These are phyloP conservation scores for Trichoderma parareesei DNA, from an alignment of 495 filamentous ascomycete species.

Conservation along the genomic window DNA sequence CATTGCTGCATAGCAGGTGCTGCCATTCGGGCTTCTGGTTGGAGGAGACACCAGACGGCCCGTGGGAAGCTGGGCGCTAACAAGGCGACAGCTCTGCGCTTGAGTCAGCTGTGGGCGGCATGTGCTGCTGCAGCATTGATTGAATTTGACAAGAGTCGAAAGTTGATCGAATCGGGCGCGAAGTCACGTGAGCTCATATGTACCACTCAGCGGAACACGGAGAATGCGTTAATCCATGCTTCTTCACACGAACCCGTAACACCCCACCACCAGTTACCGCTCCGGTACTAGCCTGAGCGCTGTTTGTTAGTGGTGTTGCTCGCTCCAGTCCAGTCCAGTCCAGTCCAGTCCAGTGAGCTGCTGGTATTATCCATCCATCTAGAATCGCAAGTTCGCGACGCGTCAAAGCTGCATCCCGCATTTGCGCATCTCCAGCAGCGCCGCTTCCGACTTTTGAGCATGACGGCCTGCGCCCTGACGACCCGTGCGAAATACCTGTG, in stretches of 20 bases:
- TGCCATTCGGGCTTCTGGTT: not conserved
- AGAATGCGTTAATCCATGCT: too few relatives aligned
- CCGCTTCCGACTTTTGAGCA: not conserved
- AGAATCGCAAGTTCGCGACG: slow-evolving; percentile 3
- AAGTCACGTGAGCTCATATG: not conserved
- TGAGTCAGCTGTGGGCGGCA: not conserved
- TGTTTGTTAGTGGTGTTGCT: not conserved
- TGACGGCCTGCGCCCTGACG: not conserved
- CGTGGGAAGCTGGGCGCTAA: not conserved
- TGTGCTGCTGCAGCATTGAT: not conserved
- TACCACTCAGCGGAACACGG: too few relatives aligned
- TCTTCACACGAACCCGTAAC: not conserved
- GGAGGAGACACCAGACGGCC: not conserved
- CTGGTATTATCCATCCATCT: not conserved
- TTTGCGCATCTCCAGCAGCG: slow-evolving; percentile 1
- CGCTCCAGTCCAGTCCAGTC: not conserved
- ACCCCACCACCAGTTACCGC: not conserved
- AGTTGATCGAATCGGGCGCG: not conserved
- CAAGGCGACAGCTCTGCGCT: not conserved
- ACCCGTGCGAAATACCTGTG: not conserved
- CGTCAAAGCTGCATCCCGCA: not conserved
- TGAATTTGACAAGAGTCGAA: not conserved
- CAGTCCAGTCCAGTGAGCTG: not conserved
- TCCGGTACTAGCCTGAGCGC: not conserved
- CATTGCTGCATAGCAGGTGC: slow-evolving; percentile 5